Percentiles rank a stretch among this genome's conserved stretches.
Evolutionary conservation across 73 alveolate genomes (phyloP).

Genomic region (Paramecium pentaurelia): DNA sequence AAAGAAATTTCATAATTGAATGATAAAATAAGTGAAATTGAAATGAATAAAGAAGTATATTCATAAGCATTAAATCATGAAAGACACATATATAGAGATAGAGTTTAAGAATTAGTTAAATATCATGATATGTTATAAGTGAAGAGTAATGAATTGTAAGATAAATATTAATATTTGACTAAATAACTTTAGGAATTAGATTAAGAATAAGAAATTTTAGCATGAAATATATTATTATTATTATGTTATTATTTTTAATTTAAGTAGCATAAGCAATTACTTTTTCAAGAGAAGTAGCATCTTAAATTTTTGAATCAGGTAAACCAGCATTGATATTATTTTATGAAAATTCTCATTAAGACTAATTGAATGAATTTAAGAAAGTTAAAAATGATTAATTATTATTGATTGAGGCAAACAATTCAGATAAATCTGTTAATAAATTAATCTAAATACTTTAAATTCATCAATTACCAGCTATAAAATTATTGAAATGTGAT

Average conservation of each 20-base stretch:
- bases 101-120: background rate
- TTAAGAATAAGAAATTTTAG: background rate
- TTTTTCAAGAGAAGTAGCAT: background rate
- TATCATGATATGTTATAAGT: slow-evolving; percentile 18
- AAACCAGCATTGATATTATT: background rate
- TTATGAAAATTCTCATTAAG: background rate
- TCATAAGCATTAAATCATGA: slow-evolving; percentile 11
- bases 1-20: background rate
- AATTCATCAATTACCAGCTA: background rate
- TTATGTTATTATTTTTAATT: background rate
- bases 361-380: background rate
- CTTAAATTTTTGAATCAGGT: background rate
- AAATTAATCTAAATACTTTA: background rate
- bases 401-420: slow-evolving; percentile 16
- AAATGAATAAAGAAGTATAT: background rate
- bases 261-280: background rate
- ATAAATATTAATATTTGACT: background rate
- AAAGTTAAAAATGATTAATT: background rate
- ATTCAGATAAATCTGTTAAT: background rate
- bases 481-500: background rate
- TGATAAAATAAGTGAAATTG: background rate
- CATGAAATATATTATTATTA: background rate
- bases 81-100: slow-evolving; percentile 16
- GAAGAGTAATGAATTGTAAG: slow-evolving; percentile 20
- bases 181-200: background rate